A percentile compares a stretch with the other conserved stretches of the same genome.
phyloP scores from a whole-genome alignment of 169 alveolate genomes.

The Perkinsus chesapeaki region DNA sequence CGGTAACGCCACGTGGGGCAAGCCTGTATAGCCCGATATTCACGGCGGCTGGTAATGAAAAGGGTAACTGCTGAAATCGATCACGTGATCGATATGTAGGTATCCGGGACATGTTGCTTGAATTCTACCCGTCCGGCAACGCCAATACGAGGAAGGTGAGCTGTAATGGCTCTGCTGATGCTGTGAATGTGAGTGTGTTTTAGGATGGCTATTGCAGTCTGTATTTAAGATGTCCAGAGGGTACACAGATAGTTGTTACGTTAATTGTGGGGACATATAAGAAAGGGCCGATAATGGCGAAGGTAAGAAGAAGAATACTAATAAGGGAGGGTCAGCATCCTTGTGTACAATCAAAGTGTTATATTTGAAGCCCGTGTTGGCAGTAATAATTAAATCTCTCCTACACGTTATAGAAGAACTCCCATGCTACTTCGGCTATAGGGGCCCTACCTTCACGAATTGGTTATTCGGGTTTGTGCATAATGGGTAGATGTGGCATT shows the following conservation, averaged over 20 bases:
- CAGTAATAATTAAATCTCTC: no score
- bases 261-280: neutral
- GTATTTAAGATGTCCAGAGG: conserved; percentile 11
- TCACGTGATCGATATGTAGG: neutral
- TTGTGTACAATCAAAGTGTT: no score
- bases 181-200: neutral
- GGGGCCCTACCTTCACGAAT: no score
- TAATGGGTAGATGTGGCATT: no score
- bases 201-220: conserved; percentile 5
- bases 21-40: conserved; percentile 3
- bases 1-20: neutral
- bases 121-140: conserved; percentile 10
- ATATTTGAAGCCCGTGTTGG: no score
- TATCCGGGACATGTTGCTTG: conserved; percentile 8
- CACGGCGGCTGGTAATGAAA: conserved; percentile 12
- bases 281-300: conserved; percentile 16
- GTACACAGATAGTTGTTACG: conserved; percentile 8
- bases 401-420: no score
- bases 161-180: neutral
- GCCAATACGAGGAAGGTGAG: neutral
- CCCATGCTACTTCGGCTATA: no score
- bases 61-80: neutral
- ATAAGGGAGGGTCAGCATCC: no score
- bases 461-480: no score
- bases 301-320: no score